Evolutionary conservation across 2,329 filamentous ascomycete genomes (phyloP).

Genomic region (Coniochaeta sp.): DNA sequence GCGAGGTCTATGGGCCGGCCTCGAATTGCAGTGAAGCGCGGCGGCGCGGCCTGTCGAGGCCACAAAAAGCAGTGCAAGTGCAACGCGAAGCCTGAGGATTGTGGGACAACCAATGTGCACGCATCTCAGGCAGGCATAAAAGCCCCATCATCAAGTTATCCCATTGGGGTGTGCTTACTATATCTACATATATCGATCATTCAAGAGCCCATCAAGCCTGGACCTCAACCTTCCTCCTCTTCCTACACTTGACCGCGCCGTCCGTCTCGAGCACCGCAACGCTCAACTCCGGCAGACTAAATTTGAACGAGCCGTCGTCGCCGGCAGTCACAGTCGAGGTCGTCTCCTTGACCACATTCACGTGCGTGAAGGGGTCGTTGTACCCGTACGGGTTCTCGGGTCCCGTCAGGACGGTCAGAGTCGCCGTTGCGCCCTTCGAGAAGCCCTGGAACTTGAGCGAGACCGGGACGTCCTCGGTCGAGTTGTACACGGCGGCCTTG

Average conservation of each 20-base stretch:
- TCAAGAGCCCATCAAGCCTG: too few relatives aligned
- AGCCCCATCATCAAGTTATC: not conserved
- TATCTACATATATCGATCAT: too few relatives aligned
- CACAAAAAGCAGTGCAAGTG: too few relatives aligned
- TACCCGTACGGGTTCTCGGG: conserved; percentile 32
- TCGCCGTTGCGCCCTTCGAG: conserved; percentile 27
- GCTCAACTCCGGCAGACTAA: conserved; percentile 46
- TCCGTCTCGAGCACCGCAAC: conserved; percentile 46
- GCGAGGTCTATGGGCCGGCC: too few relatives aligned
- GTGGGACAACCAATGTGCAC: too few relatives aligned
- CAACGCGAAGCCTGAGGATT: too few relatives aligned
- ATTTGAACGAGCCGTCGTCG: conserved; percentile 40
- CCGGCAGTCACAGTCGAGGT: conserved; percentile 31
- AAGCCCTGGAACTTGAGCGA: conserved; percentile 37
- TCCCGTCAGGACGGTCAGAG: conserved; percentile 38
- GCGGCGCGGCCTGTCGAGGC: too few relatives aligned
- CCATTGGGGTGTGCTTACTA: too few relatives aligned
- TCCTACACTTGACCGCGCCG: not conserved
- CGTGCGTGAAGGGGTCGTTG: conserved; percentile 35
- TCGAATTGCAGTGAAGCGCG: too few relatives aligned
- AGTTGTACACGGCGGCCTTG: conserved; percentile 49
- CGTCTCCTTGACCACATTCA: conserved; percentile 41
- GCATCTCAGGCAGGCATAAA: too few relatives aligned
- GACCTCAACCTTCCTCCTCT: not conserved
- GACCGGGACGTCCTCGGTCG: conserved; percentile 37